Evolutionary conservation across 768 basidiomycete genomes (phyloP).

Genomic region (Suillus clintonianus): DNA sequence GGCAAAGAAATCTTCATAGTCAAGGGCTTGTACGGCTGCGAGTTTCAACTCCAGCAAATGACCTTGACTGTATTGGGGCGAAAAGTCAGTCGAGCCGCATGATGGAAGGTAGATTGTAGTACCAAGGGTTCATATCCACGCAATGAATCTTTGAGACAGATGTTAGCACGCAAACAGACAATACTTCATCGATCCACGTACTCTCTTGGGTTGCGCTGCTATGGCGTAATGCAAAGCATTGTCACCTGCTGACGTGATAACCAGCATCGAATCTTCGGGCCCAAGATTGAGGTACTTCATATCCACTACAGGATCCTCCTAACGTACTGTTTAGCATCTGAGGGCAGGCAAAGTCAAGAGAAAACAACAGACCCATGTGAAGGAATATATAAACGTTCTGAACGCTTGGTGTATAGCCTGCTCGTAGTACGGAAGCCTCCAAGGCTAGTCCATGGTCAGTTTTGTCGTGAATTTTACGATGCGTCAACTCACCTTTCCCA

Average conservation of each 20-base stretch:
- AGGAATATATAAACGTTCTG: conserved; percentile 62
- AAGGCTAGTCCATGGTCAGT: conserved; percentile 39
- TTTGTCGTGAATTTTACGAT: neutral
- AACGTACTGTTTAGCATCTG: conserved; percentile 7
- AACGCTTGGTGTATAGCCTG: conserved; percentile 69
- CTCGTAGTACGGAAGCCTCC: conserved; percentile 73
- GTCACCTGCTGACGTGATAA: conserved; percentile 79
- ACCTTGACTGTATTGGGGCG: conserved; percentile 49
- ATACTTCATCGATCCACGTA: conserved; percentile 22
- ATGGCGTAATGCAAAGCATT: conserved; percentile 82
- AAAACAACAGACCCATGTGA: conserved; percentile 50
- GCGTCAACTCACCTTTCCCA: conserved; percentile 40
- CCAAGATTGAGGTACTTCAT: conserved; percentile 62
- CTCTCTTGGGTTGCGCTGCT: conserved; percentile 55
- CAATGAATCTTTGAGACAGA: conserved; percentile 51
- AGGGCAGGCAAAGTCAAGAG: neutral
- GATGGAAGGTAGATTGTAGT: conserved; percentile 1
- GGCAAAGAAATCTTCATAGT: conserved; percentile 62
- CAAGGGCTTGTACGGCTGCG: conserved; percentile 57
- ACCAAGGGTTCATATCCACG: conserved; percentile 75
- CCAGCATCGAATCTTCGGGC: conserved; percentile 64
- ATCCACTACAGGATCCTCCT: conserved; percentile 79
- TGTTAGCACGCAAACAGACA: neutral
- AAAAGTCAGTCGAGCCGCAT: neutral
- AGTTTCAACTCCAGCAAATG: conserved; percentile 81